Conservation (phyloP, 495 filamentous ascomycete genomes). For the Terfezia boudieri region DNA sequence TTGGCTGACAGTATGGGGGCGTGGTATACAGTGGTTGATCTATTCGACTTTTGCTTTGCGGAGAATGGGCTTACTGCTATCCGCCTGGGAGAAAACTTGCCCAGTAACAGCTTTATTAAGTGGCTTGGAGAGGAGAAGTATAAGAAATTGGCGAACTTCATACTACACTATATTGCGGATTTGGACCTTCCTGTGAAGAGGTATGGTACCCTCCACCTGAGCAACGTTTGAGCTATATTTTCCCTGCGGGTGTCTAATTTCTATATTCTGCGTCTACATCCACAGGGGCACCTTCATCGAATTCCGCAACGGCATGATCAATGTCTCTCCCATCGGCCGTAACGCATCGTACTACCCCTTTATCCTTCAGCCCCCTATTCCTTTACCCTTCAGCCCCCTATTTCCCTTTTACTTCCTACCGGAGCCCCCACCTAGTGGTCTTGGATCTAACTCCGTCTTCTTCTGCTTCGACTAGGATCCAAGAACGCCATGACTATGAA, state of each 20-base stretch:
- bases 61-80: conserved; percentile 91
- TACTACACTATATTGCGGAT: conserved; percentile 74
- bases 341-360: conserved; percentile 34
- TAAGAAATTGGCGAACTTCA: conserved; percentile 67
- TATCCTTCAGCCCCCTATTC: not conserved
- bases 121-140: conserved; percentile 87
- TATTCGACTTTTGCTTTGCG: conserved; percentile 92
- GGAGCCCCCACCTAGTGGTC: not conserved
- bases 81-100: conserved; percentile 49
- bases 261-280: not conserved
- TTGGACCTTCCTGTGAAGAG: conserved; percentile 66
- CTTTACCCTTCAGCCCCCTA: not conserved
- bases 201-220: not conserved
- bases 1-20: not conserved
- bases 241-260: not conserved
- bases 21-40: conserved; percentile 16
- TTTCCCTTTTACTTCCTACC: not conserved
- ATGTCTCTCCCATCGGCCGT: conserved; percentile 75
- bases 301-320: conserved; percentile 95
- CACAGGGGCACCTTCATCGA: conserved; percentile 80
- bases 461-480: conserved; percentile 20
- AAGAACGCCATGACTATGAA: conserved; percentile 62
- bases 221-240: too few relatives aligned
- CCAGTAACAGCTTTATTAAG: conserved; percentile 62
- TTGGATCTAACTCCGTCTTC: not conserved